Evolutionary conservation across 78 protist genomes (phyloP).

Genomic region (Cavenderia fasciculata): DNA sequence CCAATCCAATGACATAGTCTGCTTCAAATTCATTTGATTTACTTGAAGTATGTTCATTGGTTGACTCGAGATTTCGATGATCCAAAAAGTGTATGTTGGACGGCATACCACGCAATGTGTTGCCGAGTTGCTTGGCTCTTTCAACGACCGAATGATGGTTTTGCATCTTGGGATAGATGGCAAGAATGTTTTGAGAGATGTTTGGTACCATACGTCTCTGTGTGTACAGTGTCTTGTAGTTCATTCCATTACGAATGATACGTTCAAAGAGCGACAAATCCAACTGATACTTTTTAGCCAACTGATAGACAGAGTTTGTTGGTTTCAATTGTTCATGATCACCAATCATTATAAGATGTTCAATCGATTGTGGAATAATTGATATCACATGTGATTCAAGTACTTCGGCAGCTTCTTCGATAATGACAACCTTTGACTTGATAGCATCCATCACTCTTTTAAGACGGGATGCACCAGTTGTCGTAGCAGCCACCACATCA

Average conservation of each 20-base stretch:
- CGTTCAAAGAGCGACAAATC: constrained; percentile 90
- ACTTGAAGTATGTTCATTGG: constrained; percentile 1
- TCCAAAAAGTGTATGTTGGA: constrained; percentile 53
- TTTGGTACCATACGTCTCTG: constrained; percentile 94
- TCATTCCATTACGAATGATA: constrained; percentile 42
- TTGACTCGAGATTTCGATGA: constrained; percentile 67
- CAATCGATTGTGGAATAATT: constrained; percentile 19
- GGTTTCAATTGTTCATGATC: constrained; percentile 95
- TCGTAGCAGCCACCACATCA: constrained; percentile 59
- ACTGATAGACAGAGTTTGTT: constrained; percentile 29
- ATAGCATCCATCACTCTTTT: constrained; percentile 17
- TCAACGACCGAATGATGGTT: constrained; percentile 24
- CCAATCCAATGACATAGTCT: constrained; percentile 13
- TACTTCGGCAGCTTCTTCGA: constrained; percentile 84
- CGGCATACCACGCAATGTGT: constrained; percentile 31
- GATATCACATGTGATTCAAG: constrained; percentile 88
- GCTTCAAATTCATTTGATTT: constrained; percentile 80
- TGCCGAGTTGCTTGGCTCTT: not conserved
- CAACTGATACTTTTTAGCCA: constrained; percentile 34
- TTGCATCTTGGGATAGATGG: constrained; percentile 52
- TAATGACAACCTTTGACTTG: constrained; percentile 30
- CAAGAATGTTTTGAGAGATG: constrained; percentile 64
- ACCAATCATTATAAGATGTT: constrained; percentile 91
- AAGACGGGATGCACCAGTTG: constrained; percentile 36
- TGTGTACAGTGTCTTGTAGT: constrained; percentile 16